Percentiles rank a stretch among this genome's conserved stretches.
These are phyloP conservation scores for Podospora comata DNA, from an alignment of 495 filamentous ascomycete species.

Conservation along the genomic window DNA sequence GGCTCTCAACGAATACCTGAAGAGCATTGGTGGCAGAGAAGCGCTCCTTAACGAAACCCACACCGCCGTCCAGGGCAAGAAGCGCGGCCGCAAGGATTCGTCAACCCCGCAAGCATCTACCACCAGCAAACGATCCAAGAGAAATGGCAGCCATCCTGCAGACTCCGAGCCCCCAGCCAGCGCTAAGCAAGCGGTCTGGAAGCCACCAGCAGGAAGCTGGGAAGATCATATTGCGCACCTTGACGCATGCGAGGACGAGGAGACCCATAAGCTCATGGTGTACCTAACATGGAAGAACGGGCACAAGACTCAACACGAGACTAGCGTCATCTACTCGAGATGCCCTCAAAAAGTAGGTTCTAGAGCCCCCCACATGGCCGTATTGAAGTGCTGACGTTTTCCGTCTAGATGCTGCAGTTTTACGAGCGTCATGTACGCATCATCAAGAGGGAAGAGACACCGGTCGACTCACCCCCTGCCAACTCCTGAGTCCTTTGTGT, in stretches of 20 bases:
- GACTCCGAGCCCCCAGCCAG: constrained; percentile 39
- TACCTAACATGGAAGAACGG: constrained; percentile 57
- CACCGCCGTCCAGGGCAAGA: constrained; percentile 42
- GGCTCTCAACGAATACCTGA: constrained; percentile 46
- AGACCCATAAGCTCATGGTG: constrained; percentile 45
- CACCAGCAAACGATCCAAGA: constrained; percentile 36
- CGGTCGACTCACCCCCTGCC: neutral
- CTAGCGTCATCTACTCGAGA: constrained; percentile 52
- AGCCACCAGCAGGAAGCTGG: constrained; percentile 56
- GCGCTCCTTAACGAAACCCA: constrained; percentile 44
- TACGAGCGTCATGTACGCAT: constrained; percentile 58
- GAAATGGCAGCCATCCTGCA: constrained; percentile 37
- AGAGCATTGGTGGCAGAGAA: constrained; percentile 51
- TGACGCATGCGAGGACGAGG: constrained; percentile 56
- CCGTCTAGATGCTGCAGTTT: constrained; percentile 55
- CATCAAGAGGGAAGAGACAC: constrained; percentile 31
- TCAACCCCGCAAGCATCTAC: constrained; percentile 28
- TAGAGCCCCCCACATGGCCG: neutral
- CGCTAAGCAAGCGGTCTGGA: constrained; percentile 40
- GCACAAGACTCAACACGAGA: constrained; percentile 57
- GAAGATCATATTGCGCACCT: constrained; percentile 54
- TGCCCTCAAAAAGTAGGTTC: constrained; percentile 58
- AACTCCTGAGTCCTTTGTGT: neutral
- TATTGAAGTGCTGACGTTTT: constrained; percentile 11
- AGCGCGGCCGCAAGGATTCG: constrained; percentile 42